Base-by-base conservation (phyloP, 768 basidiomycete species). In the Termitomyces titanicus region DNA sequence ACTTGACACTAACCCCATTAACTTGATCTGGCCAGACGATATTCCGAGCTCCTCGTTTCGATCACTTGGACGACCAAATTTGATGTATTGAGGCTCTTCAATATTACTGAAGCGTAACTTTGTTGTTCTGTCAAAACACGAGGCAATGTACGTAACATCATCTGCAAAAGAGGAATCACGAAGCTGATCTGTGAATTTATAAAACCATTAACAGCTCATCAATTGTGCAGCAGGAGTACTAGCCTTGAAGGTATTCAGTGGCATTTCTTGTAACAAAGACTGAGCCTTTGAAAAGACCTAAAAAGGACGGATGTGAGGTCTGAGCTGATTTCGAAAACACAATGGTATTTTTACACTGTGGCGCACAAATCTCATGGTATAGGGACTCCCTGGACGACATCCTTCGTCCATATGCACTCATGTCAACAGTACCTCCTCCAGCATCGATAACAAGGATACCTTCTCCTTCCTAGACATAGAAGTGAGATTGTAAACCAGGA, bases 341-440 rank as follows among this genome's bases (percentile, higher is more conserved):
- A 17, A 55, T 12, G 31, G 10, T 57, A 50, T 24, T 61, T 55
- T 20, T 60, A 68, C 63, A 67, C 62, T 59, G 56, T 29, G 54
- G 54, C 52, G 20, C 66, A 13, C 66, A 65, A 43, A 76, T 64
- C 56, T 77, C 74, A 38, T 79, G 64, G 18, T 78, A 71, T 17
- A 63, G 75, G 68, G 72, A 45, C 64, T 62, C 51, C 13, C 40
- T 47, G 1, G 66, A 46, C 0, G 68, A 67, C 1, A 17, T 47
- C 12, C 34, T 69, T 27, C 57, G 56, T 13, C 79, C 78, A 10
- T 83, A 83, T 13, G 75, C 71, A 55, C 78, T 81, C 37, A 82
- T 66, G 53, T 83, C 82, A 17, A 82, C 67, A 0, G 79, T 83
- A 18, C 79, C 81, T 24, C 79, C 79, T 5, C 82, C 82, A 8